These are phyloP conservation scores for Zizania palustris DNA, from an alignment of 202 grass and related monocot genomes.

Conservation along the genomic window DNA sequence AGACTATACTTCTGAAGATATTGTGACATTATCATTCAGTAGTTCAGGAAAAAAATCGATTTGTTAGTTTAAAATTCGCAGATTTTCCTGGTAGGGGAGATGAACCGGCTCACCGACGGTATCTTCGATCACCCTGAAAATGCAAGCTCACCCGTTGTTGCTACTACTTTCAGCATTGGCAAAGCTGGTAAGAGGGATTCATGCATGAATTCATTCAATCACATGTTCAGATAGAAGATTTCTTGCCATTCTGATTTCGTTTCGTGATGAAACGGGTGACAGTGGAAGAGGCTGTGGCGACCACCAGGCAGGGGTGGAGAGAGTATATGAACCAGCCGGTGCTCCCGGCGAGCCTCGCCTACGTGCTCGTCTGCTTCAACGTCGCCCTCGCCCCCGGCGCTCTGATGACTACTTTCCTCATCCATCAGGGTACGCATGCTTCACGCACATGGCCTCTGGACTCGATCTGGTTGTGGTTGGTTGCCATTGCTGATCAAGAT, in stretches of 20 bases:
- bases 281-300: conserved; percentile 22
- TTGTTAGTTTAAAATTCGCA: neutral
- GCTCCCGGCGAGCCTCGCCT: conserved; percentile 68
- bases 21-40: neutral
- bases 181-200: conserved; percentile 19
- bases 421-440: conserved; percentile 42
- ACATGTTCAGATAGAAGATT: neutral
- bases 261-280: neutral
- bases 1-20: neutral
- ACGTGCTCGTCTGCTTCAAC: conserved; percentile 73
- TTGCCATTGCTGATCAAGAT: neutral
- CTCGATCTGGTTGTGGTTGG: neutral
- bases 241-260: neutral
- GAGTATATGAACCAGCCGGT: conserved; percentile 59
- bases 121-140: conserved; percentile 45
- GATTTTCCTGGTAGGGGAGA: conserved; percentile 38
- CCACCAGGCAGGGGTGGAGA: conserved; percentile 49
- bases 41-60: too few species aligned
- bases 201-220: neutral
- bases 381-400: conserved; percentile 57
- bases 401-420: conserved; percentile 69
- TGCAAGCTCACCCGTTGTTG: neutral
- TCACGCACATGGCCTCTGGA: neutral
- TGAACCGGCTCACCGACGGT: conserved; percentile 43
- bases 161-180: conserved; percentile 9